Evolutionary conservation across 2,329 filamentous ascomycete species (phyloP), one percentile per base, ranked within the genome.

Genomic region (Claviceps maximensis): DNA sequence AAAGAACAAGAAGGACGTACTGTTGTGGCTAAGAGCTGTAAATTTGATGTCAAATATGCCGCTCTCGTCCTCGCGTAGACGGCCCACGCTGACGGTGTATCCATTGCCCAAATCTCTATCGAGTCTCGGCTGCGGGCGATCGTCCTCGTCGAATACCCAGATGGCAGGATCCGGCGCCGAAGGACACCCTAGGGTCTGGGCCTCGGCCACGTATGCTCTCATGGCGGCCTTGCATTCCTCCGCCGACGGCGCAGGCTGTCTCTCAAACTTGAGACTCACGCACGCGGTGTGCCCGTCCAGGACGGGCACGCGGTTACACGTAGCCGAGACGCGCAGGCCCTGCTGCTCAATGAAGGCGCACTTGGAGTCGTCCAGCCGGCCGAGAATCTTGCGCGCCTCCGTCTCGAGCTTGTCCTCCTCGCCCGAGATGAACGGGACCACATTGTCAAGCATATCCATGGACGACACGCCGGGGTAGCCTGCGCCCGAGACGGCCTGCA

Each of bases 401-500:
- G 86, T 87, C 74, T 95, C 88, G 31, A 97, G 80, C 75, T 97
- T 97, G 69, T 95, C 90, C 69, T 97, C 93, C 71, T 97, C 93
- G 54, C 90, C 90, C 1, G 79, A 78, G 66, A 97, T 98, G 70
- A 82, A 96, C 9, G 93, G 93, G 46, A 98, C 88, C 2, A 97
- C 86, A 65, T 97, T 97, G 73, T 97, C 93, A 57, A 97, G 74
- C 56, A 97, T 86, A 69, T 97, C 93, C 89, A 97, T 95, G 70
- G 81, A 87, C 66, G 86, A 85, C 41, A 97, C 87, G 58, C 88
- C 88, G 4, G 88, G 87, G 72, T 93, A 94, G 31, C 91, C 93
- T 7, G 89, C 91, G 54, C 93, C 91, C 1, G 88, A 95, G 47
- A 97, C 83, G 54, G 93, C 91, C 73, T 97, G 93, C 78, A 95